A percentile compares a stretch with the other conserved stretches of the same genome.
phyloP scores from a whole-genome alignment of 768 basidiomycete species.

The Mycena kentingensis region DNA sequence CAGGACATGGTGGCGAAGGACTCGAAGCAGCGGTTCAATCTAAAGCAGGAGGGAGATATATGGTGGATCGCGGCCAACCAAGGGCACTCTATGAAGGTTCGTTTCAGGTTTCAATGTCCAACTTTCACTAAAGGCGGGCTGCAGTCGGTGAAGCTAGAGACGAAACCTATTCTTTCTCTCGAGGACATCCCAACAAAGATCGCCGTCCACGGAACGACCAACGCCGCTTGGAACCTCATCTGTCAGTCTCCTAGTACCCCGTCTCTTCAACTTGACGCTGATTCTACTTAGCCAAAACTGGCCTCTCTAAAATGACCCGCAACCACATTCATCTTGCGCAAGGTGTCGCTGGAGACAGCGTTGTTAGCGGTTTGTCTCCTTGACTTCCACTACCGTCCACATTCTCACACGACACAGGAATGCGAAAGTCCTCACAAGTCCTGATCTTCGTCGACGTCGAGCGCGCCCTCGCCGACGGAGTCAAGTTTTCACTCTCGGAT shows the following conservation, averaged over 20 bases:
- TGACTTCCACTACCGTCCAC: neutral
- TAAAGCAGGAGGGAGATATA: conserved; percentile 51
- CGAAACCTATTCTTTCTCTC: conserved; percentile 56
- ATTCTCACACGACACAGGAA: conserved; percentile 50
- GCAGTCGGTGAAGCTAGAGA: conserved; percentile 70
- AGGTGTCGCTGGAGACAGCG: conserved; percentile 61
- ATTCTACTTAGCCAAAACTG: conserved; percentile 55
- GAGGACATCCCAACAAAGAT: conserved; percentile 67
- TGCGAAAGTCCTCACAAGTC: conserved; percentile 76
- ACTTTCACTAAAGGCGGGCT: neutral
- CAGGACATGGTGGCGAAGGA: conserved; percentile 69
- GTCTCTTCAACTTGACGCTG: neutral
- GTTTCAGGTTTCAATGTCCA: conserved; percentile 12
- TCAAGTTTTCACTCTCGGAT: conserved; percentile 75
- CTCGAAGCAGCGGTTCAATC: conserved; percentile 64
- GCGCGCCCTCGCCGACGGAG: conserved; percentile 66
- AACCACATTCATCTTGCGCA: conserved; percentile 95
- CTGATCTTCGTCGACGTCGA: conserved; percentile 81
- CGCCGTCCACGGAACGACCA: conserved; percentile 82
- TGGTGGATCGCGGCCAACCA: conserved; percentile 94
- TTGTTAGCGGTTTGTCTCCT: conserved; percentile 70
- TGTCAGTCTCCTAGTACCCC: conserved; percentile 39
- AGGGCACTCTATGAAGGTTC: conserved; percentile 82
- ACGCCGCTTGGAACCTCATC: conserved; percentile 69
- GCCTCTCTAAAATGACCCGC: conserved; percentile 81